Evolutionary conservation across 768 basidiomycete species (phyloP), one percentile per base, ranked within the genome.

Genomic region (Russula brevipes): DNA sequence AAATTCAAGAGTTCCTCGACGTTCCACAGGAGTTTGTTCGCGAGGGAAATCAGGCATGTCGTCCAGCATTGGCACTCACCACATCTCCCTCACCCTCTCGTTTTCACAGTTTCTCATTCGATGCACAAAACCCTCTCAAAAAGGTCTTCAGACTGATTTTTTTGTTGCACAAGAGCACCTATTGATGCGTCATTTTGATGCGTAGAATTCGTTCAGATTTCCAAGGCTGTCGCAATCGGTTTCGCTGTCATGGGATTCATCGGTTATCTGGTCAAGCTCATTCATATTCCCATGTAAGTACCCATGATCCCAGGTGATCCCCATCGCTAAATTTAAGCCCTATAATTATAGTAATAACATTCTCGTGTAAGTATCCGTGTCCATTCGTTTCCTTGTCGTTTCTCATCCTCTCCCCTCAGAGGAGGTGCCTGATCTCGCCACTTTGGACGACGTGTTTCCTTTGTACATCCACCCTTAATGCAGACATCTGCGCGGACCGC

Each of bases 231-330:
- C 59, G 94, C 94, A 2, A 87, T 98, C 65, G 97, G 97, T 14
- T 99, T 99, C 72, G 93, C 88, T 55, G 91, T 99, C 68, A 98
- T 98, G 95, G 97, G 97, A 16, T 96, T 98, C 82, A 94, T 99
- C 74, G 97, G 97, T 16, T 99, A 96, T 80, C 89, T 98, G 73
- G 95, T 97, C 69, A 98, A 98, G 77, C 86, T 98, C 68, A 94
- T 98, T 70, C 94, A 98, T 77, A 97, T 96, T 76, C 94, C 95
- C 70, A 96, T 97, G 94, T 96, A 69, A 79, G 94, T 85, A 36
- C 42, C 62, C 17, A 57, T 44, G 57, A 44, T 55, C 36, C 47
- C 38, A 16, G 52, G 17, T 24, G n/a, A 54, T 54, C 12, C 50
- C 50, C 59, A 8, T 9, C 54, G 17, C 60, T 65, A 69, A 57